These are phyloP conservation scores for Cruciata laevipes DNA, from an alignment of 257 asterid species.

Conservation along the genomic window DNA sequence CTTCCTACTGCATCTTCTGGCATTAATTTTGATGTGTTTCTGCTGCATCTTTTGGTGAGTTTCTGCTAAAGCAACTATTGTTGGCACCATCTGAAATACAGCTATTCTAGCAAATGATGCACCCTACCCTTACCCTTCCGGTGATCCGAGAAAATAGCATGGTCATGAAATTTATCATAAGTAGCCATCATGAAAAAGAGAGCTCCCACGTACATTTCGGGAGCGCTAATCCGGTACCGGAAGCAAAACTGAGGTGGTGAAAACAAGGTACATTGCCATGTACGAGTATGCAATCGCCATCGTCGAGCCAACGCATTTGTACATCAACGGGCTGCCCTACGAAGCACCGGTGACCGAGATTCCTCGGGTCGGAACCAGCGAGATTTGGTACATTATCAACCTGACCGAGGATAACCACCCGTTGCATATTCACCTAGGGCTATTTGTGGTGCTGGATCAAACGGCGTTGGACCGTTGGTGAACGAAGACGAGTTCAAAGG, in stretches of 20 bases:
- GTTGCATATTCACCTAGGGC: conserved; percentile 68
- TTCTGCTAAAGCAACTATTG: too few species aligned
- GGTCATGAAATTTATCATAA: conserved; percentile 66
- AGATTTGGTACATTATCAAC: conserved; percentile 77
- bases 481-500: conserved; percentile 38
- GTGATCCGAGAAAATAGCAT: conserved; percentile 54
- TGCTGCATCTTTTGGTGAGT: too few species aligned
- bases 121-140: conserved; percentile 60
- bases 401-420: conserved; percentile 83
- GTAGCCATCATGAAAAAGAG: conserved; percentile 21
- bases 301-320: conserved; percentile 59
- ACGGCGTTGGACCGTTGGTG: conserved; percentile 37
- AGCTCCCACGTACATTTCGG: conserved; percentile 27
- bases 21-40: too few species aligned
- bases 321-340: conserved; percentile 56
- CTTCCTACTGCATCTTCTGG: too few species aligned
- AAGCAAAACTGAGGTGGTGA: conserved; percentile 23
- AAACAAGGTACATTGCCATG: conserved; percentile 58
- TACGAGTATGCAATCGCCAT: conserved; percentile 55
- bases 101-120: conserved; percentile 43
- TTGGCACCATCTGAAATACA: too few species aligned
- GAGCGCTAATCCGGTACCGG: conserved; percentile 34
- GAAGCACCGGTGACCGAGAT: conserved; percentile 64
- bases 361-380: conserved; percentile 60
- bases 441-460: conserved; percentile 52